These are phyloP conservation scores for Lepraria neglecta DNA, from an alignment of 495 filamentous ascomycete genomes.

Conservation along the genomic window DNA sequence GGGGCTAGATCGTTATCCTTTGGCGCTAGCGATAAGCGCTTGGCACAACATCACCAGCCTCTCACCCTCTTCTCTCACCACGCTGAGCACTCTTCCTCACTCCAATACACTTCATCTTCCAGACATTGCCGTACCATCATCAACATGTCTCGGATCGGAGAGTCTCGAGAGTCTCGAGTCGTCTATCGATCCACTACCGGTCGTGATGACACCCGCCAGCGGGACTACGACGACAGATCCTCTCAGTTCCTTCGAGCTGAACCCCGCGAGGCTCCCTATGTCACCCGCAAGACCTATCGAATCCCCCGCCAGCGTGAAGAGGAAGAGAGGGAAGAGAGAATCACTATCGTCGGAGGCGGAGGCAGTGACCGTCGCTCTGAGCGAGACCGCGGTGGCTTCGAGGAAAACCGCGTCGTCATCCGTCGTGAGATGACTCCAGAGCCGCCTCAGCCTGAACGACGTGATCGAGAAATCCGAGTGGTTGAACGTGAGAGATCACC, in stretches of 20 bases:
- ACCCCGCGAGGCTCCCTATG: conserved; percentile 19
- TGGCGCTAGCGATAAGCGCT: conserved; percentile 17
- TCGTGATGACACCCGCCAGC: neutral
- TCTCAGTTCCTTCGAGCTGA: conserved; percentile 8
- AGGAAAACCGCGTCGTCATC: conserved; percentile 28
- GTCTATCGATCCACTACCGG: conserved; percentile 2
- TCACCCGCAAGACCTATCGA: conserved; percentile 46
- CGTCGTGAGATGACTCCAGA: conserved; percentile 44
- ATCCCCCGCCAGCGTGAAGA: conserved; percentile 34
- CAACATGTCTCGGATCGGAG: conserved; percentile 4
- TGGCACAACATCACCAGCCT: conserved; percentile 1
- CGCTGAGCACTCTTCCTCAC: neutral
- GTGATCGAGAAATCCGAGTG: conserved; percentile 33
- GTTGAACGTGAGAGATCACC: conserved; percentile 35
- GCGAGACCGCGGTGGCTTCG: conserved; percentile 13
- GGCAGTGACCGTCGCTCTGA: conserved; percentile 27
- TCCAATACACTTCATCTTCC: neutral
- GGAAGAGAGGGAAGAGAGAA: conserved; percentile 42
- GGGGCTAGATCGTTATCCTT: conserved; percentile 4
- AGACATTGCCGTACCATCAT: neutral
- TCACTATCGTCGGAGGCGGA: conserved; percentile 36
- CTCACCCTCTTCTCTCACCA: conserved; percentile 6
- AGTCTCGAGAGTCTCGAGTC: neutral
- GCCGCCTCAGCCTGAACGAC: conserved; percentile 39
- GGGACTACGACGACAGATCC: conserved; percentile 8